Percentiles rank a stretch among this genome's conserved stretches.
Conservation (phyloP, 1,139 yeast genomes). For the Pichia sp. region DNA sequence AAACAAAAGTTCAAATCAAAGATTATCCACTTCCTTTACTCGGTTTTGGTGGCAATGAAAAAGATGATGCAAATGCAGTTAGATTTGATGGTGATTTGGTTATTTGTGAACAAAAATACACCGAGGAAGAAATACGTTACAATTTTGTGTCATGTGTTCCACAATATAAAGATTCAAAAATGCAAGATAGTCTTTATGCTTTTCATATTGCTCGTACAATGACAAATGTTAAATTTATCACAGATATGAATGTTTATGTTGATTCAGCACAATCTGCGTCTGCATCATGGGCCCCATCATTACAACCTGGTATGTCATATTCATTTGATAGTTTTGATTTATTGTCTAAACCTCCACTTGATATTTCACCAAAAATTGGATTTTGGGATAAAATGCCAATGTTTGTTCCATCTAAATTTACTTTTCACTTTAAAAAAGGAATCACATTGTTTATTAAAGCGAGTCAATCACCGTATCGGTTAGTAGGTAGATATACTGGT, state of each 20-base stretch:
- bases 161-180: slow-evolving; percentile 19
- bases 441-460: slow-evolving; percentile 48
- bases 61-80: slow-evolving; percentile 19
- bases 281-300: slow-evolving; percentile 52
- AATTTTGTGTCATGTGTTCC: slow-evolving; percentile 37
- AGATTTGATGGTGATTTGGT: slow-evolving; percentile 41
- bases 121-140: slow-evolving; percentile 37
- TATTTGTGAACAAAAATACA: slow-evolving; percentile 41
- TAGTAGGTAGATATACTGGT: slow-evolving; percentile 43
- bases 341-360: slow-evolving; percentile 54
- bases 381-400: slow-evolving; percentile 54
- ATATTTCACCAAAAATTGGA: slow-evolving; percentile 47
- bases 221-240: slow-evolving; percentile 43
- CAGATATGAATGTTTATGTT: slow-evolving; percentile 39
- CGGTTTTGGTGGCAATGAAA: slow-evolving; percentile 25
- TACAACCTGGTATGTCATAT: slow-evolving; percentile 50
- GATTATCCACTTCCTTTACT: slow-evolving; percentile 54
- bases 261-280: slow-evolving; percentile 37
- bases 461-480: slow-evolving; percentile 41
- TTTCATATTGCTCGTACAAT: slow-evolving; percentile 43
- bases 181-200: slow-evolving; percentile 33
- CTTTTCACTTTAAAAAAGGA: slow-evolving; percentile 33
- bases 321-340: slow-evolving; percentile 49
- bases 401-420: slow-evolving; percentile 43
- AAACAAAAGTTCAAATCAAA: slow-evolving; percentile 30